Conservation (phyloP, 805 yeast genomes). For the Ogataea thermomethanolica region DNA sequence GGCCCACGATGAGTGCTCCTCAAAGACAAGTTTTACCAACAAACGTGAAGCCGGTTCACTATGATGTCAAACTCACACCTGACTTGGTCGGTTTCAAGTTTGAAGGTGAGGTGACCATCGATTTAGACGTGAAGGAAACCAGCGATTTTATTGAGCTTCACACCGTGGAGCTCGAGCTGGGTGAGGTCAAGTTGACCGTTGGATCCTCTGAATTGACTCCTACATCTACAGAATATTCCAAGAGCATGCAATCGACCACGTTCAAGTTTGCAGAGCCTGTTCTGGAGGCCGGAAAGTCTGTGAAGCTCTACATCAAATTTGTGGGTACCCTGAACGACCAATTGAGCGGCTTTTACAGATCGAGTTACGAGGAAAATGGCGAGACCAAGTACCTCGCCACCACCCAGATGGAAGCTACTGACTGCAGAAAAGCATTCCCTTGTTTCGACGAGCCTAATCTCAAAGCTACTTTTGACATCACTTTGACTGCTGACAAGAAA, state of each 20-base stretch:
- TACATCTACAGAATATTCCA: constrained; percentile 31
- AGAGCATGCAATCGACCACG: constrained; percentile 60
- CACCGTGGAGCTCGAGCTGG: constrained; percentile 30
- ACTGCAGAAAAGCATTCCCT: constrained; percentile 58
- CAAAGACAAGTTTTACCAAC: constrained; percentile 34
- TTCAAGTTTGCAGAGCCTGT: constrained; percentile 50
- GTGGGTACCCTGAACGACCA: constrained; percentile 47
- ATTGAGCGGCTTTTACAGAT: constrained; percentile 57
- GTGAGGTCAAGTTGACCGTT: constrained; percentile 18
- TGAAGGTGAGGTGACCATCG: constrained; percentile 51
- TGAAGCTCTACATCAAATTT: constrained; percentile 37
- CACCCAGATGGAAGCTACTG: constrained; percentile 63
- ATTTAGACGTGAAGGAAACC: constrained; percentile 42
- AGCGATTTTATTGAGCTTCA: constrained; percentile 49
- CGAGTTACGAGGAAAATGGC: constrained; percentile 44
- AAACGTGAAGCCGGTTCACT: constrained; percentile 73
- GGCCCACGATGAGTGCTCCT: constrained; percentile 14
- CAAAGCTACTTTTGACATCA: constrained; percentile 54
- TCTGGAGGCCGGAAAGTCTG: constrained; percentile 28
- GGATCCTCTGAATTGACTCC: constrained; percentile 23
- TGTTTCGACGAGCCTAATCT: constrained; percentile 55
- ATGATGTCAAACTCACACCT: constrained; percentile 52
- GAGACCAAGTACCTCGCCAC: constrained; percentile 44
- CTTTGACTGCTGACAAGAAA: constrained; percentile 35
- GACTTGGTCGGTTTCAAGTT: constrained; percentile 41